Evolutionary conservation across 306 rosid species (phyloP).

Genomic region (Hippophae rhamnoides): DNA sequence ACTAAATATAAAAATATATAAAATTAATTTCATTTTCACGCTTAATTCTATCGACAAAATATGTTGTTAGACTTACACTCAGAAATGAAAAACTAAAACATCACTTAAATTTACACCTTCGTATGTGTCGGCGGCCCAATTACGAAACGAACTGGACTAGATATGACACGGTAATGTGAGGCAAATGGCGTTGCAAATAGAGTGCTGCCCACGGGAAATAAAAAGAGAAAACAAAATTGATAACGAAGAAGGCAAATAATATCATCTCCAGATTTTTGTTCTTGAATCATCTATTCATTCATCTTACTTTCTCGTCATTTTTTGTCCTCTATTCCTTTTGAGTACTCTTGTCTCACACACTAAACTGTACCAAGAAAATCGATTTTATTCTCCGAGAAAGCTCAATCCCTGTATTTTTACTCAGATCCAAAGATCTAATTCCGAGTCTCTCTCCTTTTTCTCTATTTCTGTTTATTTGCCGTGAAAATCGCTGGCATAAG

Average conservation of each 20-base stretch:
- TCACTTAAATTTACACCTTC: too few relatives aligned
- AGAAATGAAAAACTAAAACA: too few relatives aligned
- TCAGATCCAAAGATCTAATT: constrained; percentile 44
- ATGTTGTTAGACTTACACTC: too few relatives aligned
- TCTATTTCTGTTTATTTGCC: neutral
- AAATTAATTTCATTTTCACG: too few relatives aligned
- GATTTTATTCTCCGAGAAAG: constrained; percentile 16
- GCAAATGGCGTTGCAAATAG: too few relatives aligned
- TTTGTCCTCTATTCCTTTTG: neutral
- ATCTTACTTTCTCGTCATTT: constrained; percentile 18
- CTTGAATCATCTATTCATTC: constrained; percentile 16
- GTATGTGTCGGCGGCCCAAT: too few relatives aligned
- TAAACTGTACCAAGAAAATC: constrained; percentile 1
- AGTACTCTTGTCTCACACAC: neutral
- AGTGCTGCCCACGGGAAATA: neutral
- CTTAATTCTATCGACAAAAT: too few relatives aligned
- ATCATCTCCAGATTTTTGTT: constrained; percentile 5
- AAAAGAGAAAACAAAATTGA: neutral
- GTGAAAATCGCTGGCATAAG: constrained; percentile 24
- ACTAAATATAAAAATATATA: too few relatives aligned
- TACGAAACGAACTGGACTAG: too few relatives aligned
- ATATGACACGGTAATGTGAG: too few relatives aligned
- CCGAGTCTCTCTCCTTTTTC: constrained; percentile 8
- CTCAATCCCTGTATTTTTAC: constrained; percentile 16
- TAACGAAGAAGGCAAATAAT: constrained; percentile 3